A percentile compares a stretch with the other conserved stretches of the same genome.
Evolutionary conservation across 371 early-diverging fungal species (phyloP).

Genomic region (Coemansia sp.): DNA sequence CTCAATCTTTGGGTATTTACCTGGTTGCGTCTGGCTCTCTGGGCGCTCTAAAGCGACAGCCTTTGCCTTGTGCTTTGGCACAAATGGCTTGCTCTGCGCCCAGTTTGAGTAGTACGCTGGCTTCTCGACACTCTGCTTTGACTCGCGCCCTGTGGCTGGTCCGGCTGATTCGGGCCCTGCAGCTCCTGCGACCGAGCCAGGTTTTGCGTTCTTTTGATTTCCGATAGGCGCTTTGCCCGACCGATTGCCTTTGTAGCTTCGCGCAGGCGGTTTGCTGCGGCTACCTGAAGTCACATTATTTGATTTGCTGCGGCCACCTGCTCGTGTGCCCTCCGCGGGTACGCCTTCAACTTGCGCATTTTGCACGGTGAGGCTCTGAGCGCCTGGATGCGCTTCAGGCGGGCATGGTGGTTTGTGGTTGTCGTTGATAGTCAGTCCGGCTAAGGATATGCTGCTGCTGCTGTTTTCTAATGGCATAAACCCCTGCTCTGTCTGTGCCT

Average conservation of each 20-base stretch:
- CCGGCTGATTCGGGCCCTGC: background rate
- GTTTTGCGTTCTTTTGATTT: background rate
- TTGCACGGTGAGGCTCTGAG: background rate
- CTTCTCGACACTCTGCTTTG: background rate
- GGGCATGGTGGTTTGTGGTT: background rate
- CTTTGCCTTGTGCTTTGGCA: conserved; percentile 6
- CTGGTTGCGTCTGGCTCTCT: background rate
- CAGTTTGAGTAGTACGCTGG: background rate
- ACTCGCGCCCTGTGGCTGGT: background rate
- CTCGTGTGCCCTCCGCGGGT: conserved; percentile 1
- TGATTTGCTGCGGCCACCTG: background rate
- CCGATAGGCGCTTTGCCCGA: background rate
- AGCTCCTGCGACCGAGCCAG: background rate
- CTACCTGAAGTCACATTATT: background rate
- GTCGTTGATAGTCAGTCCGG: conserved; percentile 5
- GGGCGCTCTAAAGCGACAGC: background rate
- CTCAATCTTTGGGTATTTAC: background rate
- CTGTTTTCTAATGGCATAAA: conserved; percentile 5
- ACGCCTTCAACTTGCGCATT: background rate
- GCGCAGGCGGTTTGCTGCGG: background rate
- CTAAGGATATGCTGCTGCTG: conserved; percentile 2
- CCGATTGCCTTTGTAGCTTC: background rate
- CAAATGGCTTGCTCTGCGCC: background rate
- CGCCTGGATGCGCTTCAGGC: background rate
- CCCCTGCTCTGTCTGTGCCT: background rate